Evolutionary conservation across 2,329 filamentous ascomycete species (phyloP).

Genomic region (Pseudogymnoascus sp.): DNA sequence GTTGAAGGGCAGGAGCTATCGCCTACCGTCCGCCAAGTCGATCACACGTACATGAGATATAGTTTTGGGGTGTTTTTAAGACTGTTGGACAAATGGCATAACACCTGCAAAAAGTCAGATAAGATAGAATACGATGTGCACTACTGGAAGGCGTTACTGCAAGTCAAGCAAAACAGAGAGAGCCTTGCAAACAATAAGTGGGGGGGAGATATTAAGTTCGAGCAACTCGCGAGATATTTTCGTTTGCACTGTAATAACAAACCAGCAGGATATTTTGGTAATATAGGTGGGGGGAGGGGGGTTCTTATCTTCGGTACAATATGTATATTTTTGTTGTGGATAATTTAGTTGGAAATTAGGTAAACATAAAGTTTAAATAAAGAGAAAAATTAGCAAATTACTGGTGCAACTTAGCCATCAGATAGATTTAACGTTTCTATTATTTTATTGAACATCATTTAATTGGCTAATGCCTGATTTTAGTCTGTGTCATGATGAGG

Average conservation of each 20-base stretch:
- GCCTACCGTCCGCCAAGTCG: background rate
- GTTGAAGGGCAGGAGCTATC: background rate
- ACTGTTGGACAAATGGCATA: background rate
- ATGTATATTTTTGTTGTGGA: too few species aligned
- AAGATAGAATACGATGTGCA: background rate
- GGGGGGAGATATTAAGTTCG: background rate
- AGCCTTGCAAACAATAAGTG: background rate
- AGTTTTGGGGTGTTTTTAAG: background rate
- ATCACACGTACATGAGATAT: background rate
- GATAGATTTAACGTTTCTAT: too few species aligned
- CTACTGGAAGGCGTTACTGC: background rate
- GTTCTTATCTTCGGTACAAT: background rate
- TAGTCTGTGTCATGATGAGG: background rate
- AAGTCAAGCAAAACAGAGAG: background rate
- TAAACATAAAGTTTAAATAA: too few species aligned
- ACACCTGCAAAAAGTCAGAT: background rate
- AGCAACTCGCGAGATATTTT: background rate
- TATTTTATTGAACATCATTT: background rate
- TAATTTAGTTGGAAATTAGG: too few species aligned
- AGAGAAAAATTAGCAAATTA: too few species aligned
- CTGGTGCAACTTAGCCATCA: too few species aligned
- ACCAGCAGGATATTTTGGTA: background rate
- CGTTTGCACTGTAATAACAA: background rate
- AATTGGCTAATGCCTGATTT: background rate
- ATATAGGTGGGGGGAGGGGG: background rate